Percentiles rank a stretch among this genome's conserved stretches.
Evolutionary conservation across 257 asterid species (phyloP).

Genomic region (Solanum rostratum): DNA sequence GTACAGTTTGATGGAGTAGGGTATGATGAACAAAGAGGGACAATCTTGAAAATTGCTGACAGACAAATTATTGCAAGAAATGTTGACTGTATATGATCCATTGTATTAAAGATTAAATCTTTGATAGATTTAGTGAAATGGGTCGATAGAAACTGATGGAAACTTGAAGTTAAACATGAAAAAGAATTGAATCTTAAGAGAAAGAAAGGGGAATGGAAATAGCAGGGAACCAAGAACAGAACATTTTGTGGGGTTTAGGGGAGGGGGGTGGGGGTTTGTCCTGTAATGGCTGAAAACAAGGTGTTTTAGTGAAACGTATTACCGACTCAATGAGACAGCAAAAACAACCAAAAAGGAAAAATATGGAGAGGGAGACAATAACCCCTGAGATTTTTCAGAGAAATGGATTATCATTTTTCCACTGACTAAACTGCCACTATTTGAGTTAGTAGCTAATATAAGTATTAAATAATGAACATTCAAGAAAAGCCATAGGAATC

Average conservation of each 20-base stretch:
- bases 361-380: slow-evolving; percentile 13
- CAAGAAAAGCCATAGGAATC: neutral
- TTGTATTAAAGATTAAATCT: slow-evolving; percentile 14
- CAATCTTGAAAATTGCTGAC: neutral
- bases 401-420: slow-evolving; percentile 10
- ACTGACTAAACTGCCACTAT: slow-evolving; percentile 3
- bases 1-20: slow-evolving; percentile 69
- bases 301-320: neutral
- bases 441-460: neutral
- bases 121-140: neutral
- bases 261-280: slow-evolving; percentile 23
- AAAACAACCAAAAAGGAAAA: slow-evolving; percentile 10
- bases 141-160: slow-evolving; percentile 2
- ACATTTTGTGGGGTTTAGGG: slow-evolving; percentile 20
- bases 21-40: slow-evolving; percentile 17
- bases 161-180: slow-evolving; percentile 2
- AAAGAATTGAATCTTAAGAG: slow-evolving; percentile 4
- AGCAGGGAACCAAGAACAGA: slow-evolving; percentile 13
- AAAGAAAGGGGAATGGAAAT: neutral
- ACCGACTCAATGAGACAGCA: neutral
- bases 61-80: slow-evolving; percentile 11
- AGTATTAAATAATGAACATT: neutral
- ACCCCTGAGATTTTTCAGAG: slow-evolving; percentile 28
- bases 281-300: slow-evolving; percentile 8
- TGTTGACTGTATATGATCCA: slow-evolving; percentile 23